Conservation (phyloP, 2,329 filamentous ascomycete species). For the Colletotrichum viniferum region DNA sequence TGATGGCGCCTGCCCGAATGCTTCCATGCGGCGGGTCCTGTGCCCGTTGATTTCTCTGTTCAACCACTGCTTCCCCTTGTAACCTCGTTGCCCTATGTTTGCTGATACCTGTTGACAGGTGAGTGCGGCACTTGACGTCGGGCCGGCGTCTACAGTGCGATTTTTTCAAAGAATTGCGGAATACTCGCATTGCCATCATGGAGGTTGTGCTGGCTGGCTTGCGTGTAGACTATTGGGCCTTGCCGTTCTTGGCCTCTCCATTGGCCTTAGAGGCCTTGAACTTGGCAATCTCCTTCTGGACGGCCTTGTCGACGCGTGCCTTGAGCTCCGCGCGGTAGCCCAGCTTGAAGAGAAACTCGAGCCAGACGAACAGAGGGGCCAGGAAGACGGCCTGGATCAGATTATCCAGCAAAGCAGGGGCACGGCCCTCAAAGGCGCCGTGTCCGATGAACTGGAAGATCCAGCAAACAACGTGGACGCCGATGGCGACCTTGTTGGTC, state of each 20-base stretch:
- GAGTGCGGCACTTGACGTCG: neutral
- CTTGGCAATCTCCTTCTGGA: constrained; percentile 78
- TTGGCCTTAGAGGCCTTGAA: constrained; percentile 64
- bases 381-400: constrained; percentile 89
- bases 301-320: constrained; percentile 76
- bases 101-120: neutral
- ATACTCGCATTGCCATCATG: neutral
- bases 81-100: neutral
- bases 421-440: constrained; percentile 84
- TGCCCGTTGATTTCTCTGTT: neutral
- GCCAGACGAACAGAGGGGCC: constrained; percentile 96
- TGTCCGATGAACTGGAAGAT: constrained; percentile 91
- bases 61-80: neutral
- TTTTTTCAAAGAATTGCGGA: neutral
- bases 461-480: constrained; percentile 78
- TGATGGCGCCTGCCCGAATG: constrained; percentile 18
- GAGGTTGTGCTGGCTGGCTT: neutral
- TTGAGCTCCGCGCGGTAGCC: constrained; percentile 92
- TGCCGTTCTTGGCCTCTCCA: constrained; percentile 47
- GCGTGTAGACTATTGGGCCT: constrained; percentile 47
- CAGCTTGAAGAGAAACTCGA: constrained; percentile 87
- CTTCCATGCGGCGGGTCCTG: neutral
- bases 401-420: constrained; percentile 90
- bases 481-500: constrained; percentile 64
- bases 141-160: neutral